Percentiles rank a stretch among this genome's conserved stretches.
These are phyloP conservation scores for Termitomyces sp. DNA, from an alignment of 768 basidiomycete genomes.

Conservation along the genomic window DNA sequence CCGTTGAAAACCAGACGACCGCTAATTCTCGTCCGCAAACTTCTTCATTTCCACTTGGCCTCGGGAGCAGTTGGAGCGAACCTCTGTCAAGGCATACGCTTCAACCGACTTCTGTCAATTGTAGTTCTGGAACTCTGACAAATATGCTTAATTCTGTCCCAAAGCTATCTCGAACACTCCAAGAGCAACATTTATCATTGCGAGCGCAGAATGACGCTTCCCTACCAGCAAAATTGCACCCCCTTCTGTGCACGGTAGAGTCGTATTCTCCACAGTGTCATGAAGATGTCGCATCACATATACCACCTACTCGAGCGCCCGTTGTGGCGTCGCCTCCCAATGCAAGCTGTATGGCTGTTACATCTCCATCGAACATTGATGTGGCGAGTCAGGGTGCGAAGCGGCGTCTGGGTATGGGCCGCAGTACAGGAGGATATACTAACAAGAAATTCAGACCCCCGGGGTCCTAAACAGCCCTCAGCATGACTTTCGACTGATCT, in stretches of 20 bases:
- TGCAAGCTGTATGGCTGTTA: background rate
- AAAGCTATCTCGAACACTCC: background rate
- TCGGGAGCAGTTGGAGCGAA: background rate
- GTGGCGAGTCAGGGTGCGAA: constrained; percentile 32
- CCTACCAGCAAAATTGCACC: constrained; percentile 4
- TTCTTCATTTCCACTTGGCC: background rate
- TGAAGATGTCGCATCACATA: constrained; percentile 1
- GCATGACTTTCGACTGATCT: background rate
- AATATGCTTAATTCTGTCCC: background rate
- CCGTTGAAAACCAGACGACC: background rate
- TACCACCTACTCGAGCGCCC: background rate
- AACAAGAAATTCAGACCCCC: constrained; percentile 74
- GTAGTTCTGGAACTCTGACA: background rate
- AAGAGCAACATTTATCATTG: background rate
- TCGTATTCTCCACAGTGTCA: background rate
- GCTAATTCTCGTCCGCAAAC: background rate
- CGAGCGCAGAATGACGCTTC: background rate
- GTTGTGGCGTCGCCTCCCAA: constrained; percentile 10
- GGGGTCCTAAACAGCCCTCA: constrained; percentile 16
- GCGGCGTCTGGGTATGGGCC: constrained; percentile 61
- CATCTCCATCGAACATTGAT: background rate
- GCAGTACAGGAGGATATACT: constrained; percentile 42
- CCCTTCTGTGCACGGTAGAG: background rate
- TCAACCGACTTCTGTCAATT: background rate
- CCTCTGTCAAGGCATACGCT: background rate